These are phyloP conservation scores for Ephemerocybe angulata DNA, from an alignment of 768 basidiomycete genomes.

Conservation along the genomic window DNA sequence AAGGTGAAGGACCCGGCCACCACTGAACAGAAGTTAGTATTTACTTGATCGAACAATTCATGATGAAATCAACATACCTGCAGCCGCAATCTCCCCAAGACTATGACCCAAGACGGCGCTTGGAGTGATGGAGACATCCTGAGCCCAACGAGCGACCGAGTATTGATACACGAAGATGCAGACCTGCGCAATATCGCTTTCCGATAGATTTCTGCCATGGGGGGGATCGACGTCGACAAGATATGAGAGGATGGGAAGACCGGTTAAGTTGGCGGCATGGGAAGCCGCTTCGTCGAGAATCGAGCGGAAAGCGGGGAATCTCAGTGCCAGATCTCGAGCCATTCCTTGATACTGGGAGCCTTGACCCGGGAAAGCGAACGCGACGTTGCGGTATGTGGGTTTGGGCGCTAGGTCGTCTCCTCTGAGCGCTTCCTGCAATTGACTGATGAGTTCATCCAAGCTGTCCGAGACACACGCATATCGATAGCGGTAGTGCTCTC, in stretches of 20 bases:
- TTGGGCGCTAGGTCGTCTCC: conserved; percentile 5
- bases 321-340: conserved; percentile 28
- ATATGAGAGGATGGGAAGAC: conserved; percentile 26
- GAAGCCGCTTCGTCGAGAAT: conserved; percentile 25
- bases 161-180: conserved; percentile 37
- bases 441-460: conserved; percentile 30
- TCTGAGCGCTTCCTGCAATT: conserved; percentile 23
- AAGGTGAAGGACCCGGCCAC: conserved; percentile 26
- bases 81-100: conserved; percentile 35
- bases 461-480: conserved; percentile 29
- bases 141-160: conserved; percentile 28
- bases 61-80: conserved; percentile 21
- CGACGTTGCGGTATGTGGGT: conserved; percentile 15
- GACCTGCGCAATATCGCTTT: conserved; percentile 31
- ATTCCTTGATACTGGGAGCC: conserved; percentile 36
- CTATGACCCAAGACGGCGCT: conserved; percentile 35
- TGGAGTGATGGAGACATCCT: conserved; percentile 23
- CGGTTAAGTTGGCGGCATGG: conserved; percentile 23
- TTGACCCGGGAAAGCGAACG: conserved; percentile 35
- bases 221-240: conserved; percentile 24
- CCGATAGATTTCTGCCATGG: conserved; percentile 21
- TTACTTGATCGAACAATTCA: neutral
- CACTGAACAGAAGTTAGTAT: conserved; percentile 16
- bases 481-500: conserved; percentile 32
- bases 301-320: conserved; percentile 25